phyloP scores from a whole-genome alignment of 2,329 filamentous ascomycete genomes.

The Pseudocercospora vitis region DNA sequence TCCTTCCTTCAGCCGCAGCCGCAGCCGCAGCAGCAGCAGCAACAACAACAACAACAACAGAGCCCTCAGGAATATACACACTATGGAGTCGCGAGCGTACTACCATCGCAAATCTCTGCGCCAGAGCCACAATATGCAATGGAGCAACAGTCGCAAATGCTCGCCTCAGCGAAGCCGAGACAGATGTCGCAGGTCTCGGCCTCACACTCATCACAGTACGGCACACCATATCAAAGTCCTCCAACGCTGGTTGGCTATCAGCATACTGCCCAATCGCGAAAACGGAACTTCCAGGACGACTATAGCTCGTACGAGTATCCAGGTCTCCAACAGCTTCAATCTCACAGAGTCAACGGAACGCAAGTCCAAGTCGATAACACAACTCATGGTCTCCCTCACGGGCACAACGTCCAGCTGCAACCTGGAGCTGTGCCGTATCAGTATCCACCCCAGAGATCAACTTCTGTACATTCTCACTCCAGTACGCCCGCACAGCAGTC shows the following conservation, averaged over 20 bases:
- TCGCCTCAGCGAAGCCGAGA: constrained; percentile 30
- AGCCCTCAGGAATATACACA: constrained; percentile 28
- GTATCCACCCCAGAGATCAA: constrained; percentile 28
- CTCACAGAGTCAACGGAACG: constrained; percentile 36
- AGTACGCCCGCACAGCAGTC: constrained; percentile 24
- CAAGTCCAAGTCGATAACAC: constrained; percentile 44
- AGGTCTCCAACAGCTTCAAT: constrained; percentile 41
- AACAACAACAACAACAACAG: constrained; percentile 23
- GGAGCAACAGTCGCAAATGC: constrained; percentile 31
- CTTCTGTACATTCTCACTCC: constrained; percentile 27
- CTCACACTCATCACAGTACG: constrained; percentile 32
- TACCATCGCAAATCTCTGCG: constrained; percentile 33
- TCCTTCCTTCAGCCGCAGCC: constrained; percentile 18
- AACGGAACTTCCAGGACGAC: constrained; percentile 47
- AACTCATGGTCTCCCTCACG: constrained; percentile 30
- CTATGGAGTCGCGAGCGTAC: constrained; percentile 32
- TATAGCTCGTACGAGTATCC: constrained; percentile 43
- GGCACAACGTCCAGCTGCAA: constrained; percentile 26
- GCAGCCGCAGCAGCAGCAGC: constrained; percentile 18
- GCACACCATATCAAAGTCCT: constrained; percentile 34
- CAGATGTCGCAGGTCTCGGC: constrained; percentile 27
- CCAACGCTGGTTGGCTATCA: constrained; percentile 36
- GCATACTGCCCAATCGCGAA: constrained; percentile 36
- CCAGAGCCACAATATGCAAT: constrained; percentile 32
- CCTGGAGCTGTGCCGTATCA: constrained; percentile 23